Evolutionary conservation across 1,284 basidiomycete species (phyloP), one percentile per base, ranked within the genome.

Genomic region (Cerrena zonata): DNA sequence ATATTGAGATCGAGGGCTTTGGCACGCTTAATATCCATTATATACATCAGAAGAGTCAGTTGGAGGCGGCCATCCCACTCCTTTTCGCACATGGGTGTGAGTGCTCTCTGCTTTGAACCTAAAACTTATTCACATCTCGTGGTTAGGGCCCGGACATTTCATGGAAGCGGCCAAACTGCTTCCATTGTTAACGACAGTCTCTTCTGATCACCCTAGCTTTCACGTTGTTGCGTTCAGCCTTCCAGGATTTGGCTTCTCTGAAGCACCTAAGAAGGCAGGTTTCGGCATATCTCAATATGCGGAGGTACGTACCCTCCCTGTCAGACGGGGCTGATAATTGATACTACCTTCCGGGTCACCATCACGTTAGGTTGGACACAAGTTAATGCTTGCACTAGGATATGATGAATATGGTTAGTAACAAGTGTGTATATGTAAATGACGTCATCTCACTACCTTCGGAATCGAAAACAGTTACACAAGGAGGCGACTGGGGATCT

Each of bases 21-120:
- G 74, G 71, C 13, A 58, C 58, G 21, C 59, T 79, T 49, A 72
- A 71, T 45, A 61, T 80, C 3, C 77, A 81, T 55, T 80, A 76
- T 50, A 68, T 80, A 4, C 76, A 81, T 58, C 66, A 75, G 64
- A 65, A 63, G 56, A 78, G 77, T 57, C 50, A 51, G 18, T 56
- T 65, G 3, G 58, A 61, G 48, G 61, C 63, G 19, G 77, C 78
- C 0, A 72, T 80, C 25, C 78, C 78, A 3, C 57, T 80, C 23
- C 58, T 79, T 5, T 79, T 79, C 53, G 70, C 77, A 12, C 78
- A 80, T 58, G 77, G 77, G 19, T 80, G 77, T 77, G 52, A 55
- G 72, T 69, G 15, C 47, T 24, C 10, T 44, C 13, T 2, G 13
- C 13, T 10, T 39, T 26, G 39, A 18, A 5, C 10, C 26, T 13